Evolutionary conservation across 2,329 filamentous ascomycete species (phyloP).

Genomic region (Aspergillus piperis): DNA sequence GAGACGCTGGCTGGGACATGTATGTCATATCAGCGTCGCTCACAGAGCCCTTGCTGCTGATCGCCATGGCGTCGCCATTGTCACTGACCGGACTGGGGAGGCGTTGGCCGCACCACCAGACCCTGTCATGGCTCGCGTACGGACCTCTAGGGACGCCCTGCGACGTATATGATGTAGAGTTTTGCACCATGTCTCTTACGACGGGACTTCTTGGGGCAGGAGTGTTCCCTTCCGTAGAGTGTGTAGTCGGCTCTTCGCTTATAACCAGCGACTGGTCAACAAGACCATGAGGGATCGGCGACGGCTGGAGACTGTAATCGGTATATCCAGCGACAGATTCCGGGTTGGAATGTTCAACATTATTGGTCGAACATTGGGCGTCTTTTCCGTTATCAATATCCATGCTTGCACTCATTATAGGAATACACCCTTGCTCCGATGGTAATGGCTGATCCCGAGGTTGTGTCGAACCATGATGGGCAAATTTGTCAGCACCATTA

Average conservation of each 20-base stretch:
- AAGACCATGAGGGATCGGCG: constrained; percentile 33
- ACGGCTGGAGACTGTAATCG: constrained; percentile 26
- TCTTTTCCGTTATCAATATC: constrained; percentile 35
- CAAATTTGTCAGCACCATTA: constrained; percentile 15
- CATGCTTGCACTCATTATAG: constrained; percentile 22
- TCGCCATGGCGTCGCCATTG: constrained; percentile 25
- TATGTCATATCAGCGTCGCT: constrained; percentile 24
- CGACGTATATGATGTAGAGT: background rate
- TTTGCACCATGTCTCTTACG: background rate
- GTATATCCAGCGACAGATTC: constrained; percentile 24
- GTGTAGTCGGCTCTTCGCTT: constrained; percentile 31
- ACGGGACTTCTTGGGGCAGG: constrained; percentile 14
- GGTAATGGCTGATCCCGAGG: constrained; percentile 5
- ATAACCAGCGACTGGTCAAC: constrained; percentile 35
- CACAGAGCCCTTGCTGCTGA: constrained; percentile 9
- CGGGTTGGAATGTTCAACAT: constrained; percentile 17
- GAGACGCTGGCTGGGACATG: constrained; percentile 11
- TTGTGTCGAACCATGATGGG: background rate
- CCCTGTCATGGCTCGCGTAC: constrained; percentile 17
- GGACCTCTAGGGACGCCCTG: background rate
- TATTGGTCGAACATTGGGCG: constrained; percentile 17
- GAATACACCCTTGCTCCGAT: background rate
- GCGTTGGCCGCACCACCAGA: constrained; percentile 28
- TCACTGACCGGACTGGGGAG: constrained; percentile 46
- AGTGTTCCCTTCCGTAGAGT: constrained; percentile 34